Conservation (phyloP, 768 basidiomycete genomes). For the Cystobasidium onofrii region DNA sequence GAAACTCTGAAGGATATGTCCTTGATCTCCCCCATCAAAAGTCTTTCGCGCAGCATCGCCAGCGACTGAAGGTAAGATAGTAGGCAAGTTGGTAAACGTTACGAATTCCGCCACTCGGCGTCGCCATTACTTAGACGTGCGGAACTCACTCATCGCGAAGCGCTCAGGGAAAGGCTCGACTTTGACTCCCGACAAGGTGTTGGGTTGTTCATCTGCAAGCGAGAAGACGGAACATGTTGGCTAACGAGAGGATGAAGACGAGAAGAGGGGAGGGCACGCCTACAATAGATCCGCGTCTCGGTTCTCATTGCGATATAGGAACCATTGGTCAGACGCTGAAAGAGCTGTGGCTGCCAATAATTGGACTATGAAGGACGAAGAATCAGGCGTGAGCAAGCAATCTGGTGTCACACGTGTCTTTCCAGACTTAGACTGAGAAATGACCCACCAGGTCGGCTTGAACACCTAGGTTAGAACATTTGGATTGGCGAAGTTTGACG, state of each 20-base stretch:
- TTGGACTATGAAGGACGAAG: neutral
- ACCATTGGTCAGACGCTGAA: neutral
- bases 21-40: neutral
- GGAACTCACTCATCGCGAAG: neutral
- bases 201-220: neutral
- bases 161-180: slow-evolving; percentile 22
- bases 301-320: slow-evolving; percentile 14
- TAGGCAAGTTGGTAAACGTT: neutral
- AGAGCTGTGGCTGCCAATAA: slow-evolving; percentile 17
- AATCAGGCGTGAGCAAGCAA: no score
- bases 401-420: no score
- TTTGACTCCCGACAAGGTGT: neutral
- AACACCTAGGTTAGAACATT: slow-evolving; percentile 12
- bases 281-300: slow-evolving; percentile 14
- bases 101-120: no score
- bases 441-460: slow-evolving; percentile 4
- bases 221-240: neutral
- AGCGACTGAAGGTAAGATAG: neutral
- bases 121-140: neutral
- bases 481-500: neutral
- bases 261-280: neutral
- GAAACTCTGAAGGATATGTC: neutral
- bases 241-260: neutral
- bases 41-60: slow-evolving; percentile 14
- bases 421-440: no score